Conservation (phyloP, 768 basidiomycete genomes). For the Astraeus odoratus region DNA sequence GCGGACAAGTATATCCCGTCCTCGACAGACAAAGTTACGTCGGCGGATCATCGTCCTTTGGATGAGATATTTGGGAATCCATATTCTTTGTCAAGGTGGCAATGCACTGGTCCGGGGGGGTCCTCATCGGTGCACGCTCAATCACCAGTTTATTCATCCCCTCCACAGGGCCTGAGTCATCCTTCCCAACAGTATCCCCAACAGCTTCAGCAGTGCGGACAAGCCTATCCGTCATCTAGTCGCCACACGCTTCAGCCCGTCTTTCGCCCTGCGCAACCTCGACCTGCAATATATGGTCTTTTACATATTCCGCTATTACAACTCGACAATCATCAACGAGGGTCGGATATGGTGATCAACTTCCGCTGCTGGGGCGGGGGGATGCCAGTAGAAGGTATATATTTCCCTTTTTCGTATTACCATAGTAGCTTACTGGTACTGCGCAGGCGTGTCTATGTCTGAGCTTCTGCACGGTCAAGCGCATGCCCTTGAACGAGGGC, state of each 20-base stretch:
- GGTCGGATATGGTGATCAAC: constrained; percentile 14
- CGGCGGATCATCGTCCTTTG: constrained; percentile 20
- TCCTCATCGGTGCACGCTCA: background rate
- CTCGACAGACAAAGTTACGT: constrained; percentile 23
- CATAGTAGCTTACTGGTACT: background rate
- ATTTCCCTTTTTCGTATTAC: background rate
- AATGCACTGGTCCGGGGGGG: background rate
- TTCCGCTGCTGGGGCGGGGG: constrained; percentile 20
- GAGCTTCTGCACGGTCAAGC: constrained; percentile 17
- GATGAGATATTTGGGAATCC: constrained; percentile 19
- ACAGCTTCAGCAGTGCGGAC: background rate
- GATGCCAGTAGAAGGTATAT: constrained; percentile 14
- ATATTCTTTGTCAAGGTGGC: background rate
- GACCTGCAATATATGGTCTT: constrained; percentile 15
- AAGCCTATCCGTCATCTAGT: background rate
- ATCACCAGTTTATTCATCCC: background rate
- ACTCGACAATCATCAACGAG: constrained; percentile 15
- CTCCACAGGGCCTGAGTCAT: background rate
- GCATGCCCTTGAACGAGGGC: constrained; percentile 13
- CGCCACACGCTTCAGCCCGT: constrained; percentile 2
- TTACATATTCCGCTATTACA: constrained; percentile 17
- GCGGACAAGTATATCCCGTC: constrained; percentile 22
- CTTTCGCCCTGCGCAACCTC: constrained; percentile 15
- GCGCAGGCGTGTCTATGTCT: constrained; percentile 19
- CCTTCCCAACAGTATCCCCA: background rate